Evolutionary conservation across 2,329 filamentous ascomycete species (phyloP), one percentile per base, ranked within the genome.

Genomic region (Aspergillus ibericus): DNA sequence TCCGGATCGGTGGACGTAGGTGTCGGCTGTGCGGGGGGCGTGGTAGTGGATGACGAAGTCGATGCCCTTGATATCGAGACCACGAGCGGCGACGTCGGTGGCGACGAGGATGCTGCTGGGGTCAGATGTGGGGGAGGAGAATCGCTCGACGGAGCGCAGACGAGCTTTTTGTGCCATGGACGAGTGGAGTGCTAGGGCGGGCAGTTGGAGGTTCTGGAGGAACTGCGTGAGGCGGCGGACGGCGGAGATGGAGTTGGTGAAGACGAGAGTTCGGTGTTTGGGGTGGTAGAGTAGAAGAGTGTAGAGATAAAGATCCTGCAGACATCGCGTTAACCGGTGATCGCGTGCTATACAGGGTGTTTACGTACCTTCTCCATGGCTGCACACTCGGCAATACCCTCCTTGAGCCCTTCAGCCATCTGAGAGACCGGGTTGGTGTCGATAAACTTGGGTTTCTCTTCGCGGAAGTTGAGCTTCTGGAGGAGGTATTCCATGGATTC

Each of bases 151-250:
- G 1, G 92, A 93, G 38, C 93, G 88, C n/a, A 97, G 82, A 46
- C 95, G 92, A 3, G 95, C 93, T 75, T 98, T 98, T 76, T 99
- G 95, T 1, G 88, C 83, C 95, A 99, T 98, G 63, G 92, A 90
- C 0, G 92, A 97, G 76, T 99, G 95, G 0, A 99, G 81, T 0
- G 90, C 87, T 10, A 91, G 80, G 1, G 88, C 89, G 2, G 88
- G 87, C 8, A 97, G 82, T 62, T 88, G 85, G 52, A 99, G 85
- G 64, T 91, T 91, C 66, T 93, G 87, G 1, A 99, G 83, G 70
- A 97, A 85, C 0, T 93, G 91, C 0, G 89, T 87, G 12, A 99
- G 81, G 36, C 95, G 91, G 46, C 92, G 89, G 53, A 96, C 93
- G 2, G 93, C 90, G 53, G 90, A 91, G 74, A 99, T 97, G 46